These are phyloP conservation scores for Fusarium sp. DNA, from an alignment of 2,329 filamentous ascomycete genomes.

Conservation along the genomic window DNA sequence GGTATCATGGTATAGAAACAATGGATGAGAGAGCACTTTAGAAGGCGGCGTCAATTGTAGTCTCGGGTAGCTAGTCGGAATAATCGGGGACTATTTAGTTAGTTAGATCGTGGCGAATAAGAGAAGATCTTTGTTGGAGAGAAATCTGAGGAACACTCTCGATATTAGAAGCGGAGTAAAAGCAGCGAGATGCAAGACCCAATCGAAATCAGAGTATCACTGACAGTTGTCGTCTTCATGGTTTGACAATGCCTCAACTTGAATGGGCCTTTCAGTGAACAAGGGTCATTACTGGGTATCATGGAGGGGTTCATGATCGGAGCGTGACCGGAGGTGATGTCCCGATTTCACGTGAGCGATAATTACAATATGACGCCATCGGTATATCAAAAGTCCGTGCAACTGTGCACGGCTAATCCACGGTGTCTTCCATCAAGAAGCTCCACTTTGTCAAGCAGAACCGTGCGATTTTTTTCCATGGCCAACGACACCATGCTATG, in stretches of 20 bases:
- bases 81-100: conserved; percentile 7
- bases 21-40: conserved; percentile 60
- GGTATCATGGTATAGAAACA: conserved; percentile 66
- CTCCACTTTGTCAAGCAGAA: conserved; percentile 22
- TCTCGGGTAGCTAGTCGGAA: conserved; percentile 30
- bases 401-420: conserved; percentile 36
- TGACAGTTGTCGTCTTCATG: not conserved
- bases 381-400: conserved; percentile 39
- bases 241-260: not conserved
- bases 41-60: conserved; percentile 54
- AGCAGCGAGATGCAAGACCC: too few relatives aligned
- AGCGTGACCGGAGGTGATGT: conserved; percentile 15
- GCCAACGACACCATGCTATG: conserved; percentile 43
- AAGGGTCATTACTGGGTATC: conserved; percentile 5
- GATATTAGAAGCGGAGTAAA: not conserved
- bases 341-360: conserved; percentile 1
- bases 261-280: not conserved
- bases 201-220: not conserved
- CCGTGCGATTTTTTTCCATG: conserved; percentile 47
- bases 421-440: conserved; percentile 4
- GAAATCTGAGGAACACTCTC: not conserved
- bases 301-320: conserved; percentile 27
- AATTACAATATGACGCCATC: conserved; percentile 39
- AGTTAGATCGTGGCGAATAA: conserved; percentile 27
- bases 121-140: not conserved